A percentile compares a stretch with the other conserved stretches of the same genome.
Evolutionary conservation across 1,284 basidiomycete species (phyloP).

Genomic region (Cystobasidiaceae sp.): DNA sequence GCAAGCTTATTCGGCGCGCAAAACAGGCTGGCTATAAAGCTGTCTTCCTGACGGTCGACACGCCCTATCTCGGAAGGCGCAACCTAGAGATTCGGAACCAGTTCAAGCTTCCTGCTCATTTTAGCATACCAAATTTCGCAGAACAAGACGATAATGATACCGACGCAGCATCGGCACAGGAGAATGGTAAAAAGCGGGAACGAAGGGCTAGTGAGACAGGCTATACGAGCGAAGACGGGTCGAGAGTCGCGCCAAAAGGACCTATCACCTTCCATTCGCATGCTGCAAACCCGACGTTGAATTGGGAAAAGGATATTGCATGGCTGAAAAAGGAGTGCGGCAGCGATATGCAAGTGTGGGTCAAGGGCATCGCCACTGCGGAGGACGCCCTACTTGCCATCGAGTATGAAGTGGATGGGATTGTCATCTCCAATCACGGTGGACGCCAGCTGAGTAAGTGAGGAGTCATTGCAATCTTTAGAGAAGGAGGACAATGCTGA

Average conservation of each 20-base stretch:
- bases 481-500: no score
- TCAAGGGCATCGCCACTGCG: slow-evolving; percentile 53
- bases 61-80: slow-evolving; percentile 42
- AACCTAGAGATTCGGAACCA: slow-evolving; percentile 28
- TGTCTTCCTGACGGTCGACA: slow-evolving; percentile 47
- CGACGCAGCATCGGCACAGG: slow-evolving; percentile 20
- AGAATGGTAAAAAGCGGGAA: slow-evolving; percentile 20
- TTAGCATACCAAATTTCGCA: slow-evolving; percentile 30
- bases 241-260: slow-evolving; percentile 1
- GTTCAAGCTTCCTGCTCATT: slow-evolving; percentile 32
- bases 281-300: slow-evolving; percentile 31
- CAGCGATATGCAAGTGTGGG: slow-evolving; percentile 32
- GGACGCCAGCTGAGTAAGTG: slow-evolving; percentile 42
- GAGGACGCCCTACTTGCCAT: slow-evolving; percentile 59
- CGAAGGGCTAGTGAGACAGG: not conserved
- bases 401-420: slow-evolving; percentile 45
- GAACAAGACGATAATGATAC: slow-evolving; percentile 9
- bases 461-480: no score
- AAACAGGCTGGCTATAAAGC: slow-evolving; percentile 44
- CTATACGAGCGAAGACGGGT: slow-evolving; percentile 14
- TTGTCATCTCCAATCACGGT: slow-evolving; percentile 50
- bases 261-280: slow-evolving; percentile 28
- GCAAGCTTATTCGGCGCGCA: slow-evolving; percentile 36
- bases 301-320: slow-evolving; percentile 29
- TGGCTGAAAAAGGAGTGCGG: slow-evolving; percentile 33